Evolutionary conservation across 176 grass and related monocot genomes (phyloP).

Genomic region (Rhynchospora breviuscula): DNA sequence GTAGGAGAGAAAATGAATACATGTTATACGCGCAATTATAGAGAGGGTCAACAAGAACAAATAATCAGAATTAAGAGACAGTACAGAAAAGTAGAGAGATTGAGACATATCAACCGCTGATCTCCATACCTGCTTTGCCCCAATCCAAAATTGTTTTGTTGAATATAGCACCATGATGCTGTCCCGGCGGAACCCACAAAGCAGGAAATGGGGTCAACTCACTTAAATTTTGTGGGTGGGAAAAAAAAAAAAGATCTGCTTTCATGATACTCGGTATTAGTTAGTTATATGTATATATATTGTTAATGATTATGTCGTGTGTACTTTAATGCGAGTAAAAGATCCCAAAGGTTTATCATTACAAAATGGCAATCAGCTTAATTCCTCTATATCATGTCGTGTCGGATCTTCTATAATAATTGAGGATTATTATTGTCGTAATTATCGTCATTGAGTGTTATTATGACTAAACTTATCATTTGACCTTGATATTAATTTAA

Average conservation of each 20-base stretch:
- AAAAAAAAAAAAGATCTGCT: background rate
- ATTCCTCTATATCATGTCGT: too few relatives aligned
- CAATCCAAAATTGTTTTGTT: background rate
- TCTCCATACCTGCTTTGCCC: too few relatives aligned
- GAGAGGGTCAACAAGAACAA: background rate
- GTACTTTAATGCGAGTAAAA: too few relatives aligned
- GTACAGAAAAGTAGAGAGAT: background rate
- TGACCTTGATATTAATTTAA: too few relatives aligned
- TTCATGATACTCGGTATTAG: background rate
- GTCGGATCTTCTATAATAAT: too few relatives aligned
- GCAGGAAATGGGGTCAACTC: background rate
- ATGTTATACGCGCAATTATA: background rate
- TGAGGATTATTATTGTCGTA: too few relatives aligned
- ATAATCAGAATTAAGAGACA: too few relatives aligned
- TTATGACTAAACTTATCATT: too few relatives aligned
- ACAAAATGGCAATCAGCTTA: too few relatives aligned
- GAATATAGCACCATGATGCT: background rate
- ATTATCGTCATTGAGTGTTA: too few relatives aligned
- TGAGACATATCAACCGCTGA: slow-evolving; percentile 1
- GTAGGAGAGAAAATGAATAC: background rate
- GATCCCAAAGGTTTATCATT: too few relatives aligned
- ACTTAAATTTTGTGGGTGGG: background rate
- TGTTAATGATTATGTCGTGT: too few relatives aligned
- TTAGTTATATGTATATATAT: background rate
- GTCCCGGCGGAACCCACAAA: background rate